Conservation (phyloP, 345 rosid species). For the Hevea brasiliensis region DNA sequence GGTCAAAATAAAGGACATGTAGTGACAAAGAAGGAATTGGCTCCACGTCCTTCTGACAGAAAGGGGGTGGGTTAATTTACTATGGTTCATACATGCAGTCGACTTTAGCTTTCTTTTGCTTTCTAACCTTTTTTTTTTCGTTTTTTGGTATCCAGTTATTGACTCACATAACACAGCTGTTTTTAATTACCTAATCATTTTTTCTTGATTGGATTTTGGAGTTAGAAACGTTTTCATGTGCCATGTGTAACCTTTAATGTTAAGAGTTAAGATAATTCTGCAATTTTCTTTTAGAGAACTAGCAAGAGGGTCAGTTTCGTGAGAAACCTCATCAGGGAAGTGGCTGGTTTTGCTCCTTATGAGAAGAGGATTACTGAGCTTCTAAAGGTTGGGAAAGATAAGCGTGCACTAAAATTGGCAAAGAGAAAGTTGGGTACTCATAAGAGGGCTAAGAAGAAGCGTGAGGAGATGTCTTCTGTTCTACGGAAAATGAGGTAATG, state of each 20-base stretch:
- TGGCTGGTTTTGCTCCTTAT: slow-evolving; percentile 78
- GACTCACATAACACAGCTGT: no score
- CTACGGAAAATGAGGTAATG: slow-evolving; percentile 74
- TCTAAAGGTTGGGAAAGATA: slow-evolving; percentile 78
- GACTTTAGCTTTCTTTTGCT: no score
- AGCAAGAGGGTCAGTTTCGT: slow-evolving; percentile 72
- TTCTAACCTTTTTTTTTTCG: no score
- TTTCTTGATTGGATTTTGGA: not conserved
- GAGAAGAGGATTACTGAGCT: slow-evolving; percentile 83
- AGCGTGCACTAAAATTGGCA: slow-evolving; percentile 72
- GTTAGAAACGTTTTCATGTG: not conserved
- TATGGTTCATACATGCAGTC: no score
- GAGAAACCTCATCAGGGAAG: slow-evolving; percentile 64
- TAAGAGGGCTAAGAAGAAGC: slow-evolving; percentile 80
- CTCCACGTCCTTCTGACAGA: slow-evolving; percentile 38
- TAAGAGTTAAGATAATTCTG: not conserved
- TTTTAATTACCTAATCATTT: no score
- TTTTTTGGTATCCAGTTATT: no score
- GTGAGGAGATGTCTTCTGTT: slow-evolving; percentile 76
- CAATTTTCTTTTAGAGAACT: slow-evolving; percentile 43
- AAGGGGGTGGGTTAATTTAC: slow-evolving; percentile 39
- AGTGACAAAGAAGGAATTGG: slow-evolving; percentile 40
- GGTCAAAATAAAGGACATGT: slow-evolving; percentile 45
- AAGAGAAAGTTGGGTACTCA: slow-evolving; percentile 81
- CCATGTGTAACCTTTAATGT: not conserved